These are phyloP conservation scores for Amyloporia xantha DNA, from an alignment of 768 basidiomycete genomes.

Conservation along the genomic window DNA sequence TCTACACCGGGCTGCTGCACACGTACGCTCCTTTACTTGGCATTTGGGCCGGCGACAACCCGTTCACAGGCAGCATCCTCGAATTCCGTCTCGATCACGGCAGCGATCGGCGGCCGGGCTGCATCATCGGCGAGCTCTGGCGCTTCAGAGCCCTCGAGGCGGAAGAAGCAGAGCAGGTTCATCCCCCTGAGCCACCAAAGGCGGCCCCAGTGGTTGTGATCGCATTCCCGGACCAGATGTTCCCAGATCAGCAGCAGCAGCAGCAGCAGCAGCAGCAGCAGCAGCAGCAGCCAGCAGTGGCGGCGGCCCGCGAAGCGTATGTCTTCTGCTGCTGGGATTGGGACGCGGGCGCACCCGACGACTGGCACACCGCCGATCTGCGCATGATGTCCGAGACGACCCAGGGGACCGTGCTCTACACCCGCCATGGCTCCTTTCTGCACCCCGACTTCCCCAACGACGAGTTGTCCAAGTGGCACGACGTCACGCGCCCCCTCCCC, in stretches of 20 bases:
- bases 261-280: neutral
- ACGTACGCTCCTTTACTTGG: constrained; percentile 14
- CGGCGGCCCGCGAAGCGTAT: neutral
- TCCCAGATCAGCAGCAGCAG: neutral
- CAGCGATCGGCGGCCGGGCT: neutral
- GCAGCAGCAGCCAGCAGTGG: neutral
- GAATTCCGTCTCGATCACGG: constrained; percentile 7
- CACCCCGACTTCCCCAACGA: constrained; percentile 13
- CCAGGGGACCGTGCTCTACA: constrained; percentile 9
- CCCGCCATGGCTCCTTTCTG: constrained; percentile 9
- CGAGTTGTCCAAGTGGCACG: constrained; percentile 2
- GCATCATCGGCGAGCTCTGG: constrained; percentile 11
- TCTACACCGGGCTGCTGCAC: constrained; percentile 11
- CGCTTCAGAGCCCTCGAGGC: constrained; percentile 10
- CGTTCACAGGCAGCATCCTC: constrained; percentile 14
- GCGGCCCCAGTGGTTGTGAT: constrained; percentile 4
- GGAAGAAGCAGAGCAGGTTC: constrained; percentile 9
- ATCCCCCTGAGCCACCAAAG: constrained; percentile 8
- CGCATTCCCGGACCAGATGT: constrained; percentile 3
- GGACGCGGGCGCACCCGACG: neutral
- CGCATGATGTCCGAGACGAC: constrained; percentile 5
- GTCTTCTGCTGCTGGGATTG: neutral
- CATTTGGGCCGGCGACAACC: constrained; percentile 15
- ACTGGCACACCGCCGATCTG: constrained; percentile 3
- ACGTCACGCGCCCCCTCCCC: constrained; percentile 5